These are phyloP conservation scores for Fusarium compactum DNA, from an alignment of 2,329 filamentous ascomycete species.

Conservation along the genomic window DNA sequence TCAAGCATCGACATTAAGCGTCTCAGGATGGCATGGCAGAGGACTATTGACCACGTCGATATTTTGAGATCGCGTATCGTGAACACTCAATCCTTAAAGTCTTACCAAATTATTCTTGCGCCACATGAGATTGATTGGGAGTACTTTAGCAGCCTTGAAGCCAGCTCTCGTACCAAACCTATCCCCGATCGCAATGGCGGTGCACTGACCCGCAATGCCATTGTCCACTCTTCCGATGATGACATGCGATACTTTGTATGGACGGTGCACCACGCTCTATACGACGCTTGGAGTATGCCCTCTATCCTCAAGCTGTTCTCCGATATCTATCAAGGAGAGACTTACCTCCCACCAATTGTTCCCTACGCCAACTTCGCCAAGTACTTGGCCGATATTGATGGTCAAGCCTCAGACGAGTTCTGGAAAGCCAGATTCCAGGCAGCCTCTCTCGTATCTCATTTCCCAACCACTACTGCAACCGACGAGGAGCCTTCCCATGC, in stretches of 20 bases:
- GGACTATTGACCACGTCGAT: conserved; percentile 25
- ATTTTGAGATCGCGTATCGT: conserved; percentile 46
- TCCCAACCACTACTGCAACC: conserved; percentile 4
- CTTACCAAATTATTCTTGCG: conserved; percentile 35
- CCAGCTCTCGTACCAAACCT: not conserved
- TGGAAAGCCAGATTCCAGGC: conserved; percentile 24
- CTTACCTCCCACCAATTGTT: not conserved
- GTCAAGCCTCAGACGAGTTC: conserved; percentile 21
- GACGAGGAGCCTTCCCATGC: not conserved
- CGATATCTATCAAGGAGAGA: conserved; percentile 9
- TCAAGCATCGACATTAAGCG: not conserved
- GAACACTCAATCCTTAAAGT: conserved; percentile 26
- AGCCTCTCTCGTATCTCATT: conserved; percentile 10
- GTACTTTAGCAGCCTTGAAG: not conserved
- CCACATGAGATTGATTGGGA: conserved; percentile 29
- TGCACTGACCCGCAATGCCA: conserved; percentile 10
- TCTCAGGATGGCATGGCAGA: conserved; percentile 43
- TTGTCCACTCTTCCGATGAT: conserved; percentile 1
- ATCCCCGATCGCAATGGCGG: conserved; percentile 35
- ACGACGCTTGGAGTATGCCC: conserved; percentile 44
- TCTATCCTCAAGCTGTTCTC: conserved; percentile 24
- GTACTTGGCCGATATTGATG: conserved; percentile 20
- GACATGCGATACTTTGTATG: conserved; percentile 29
- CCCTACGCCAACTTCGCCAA: conserved; percentile 33
- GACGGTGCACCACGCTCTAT: conserved; percentile 39